Evolutionary conservation across 2,329 filamentous ascomycete species (phyloP).

Genomic region (Chaetothyriales sp.): DNA sequence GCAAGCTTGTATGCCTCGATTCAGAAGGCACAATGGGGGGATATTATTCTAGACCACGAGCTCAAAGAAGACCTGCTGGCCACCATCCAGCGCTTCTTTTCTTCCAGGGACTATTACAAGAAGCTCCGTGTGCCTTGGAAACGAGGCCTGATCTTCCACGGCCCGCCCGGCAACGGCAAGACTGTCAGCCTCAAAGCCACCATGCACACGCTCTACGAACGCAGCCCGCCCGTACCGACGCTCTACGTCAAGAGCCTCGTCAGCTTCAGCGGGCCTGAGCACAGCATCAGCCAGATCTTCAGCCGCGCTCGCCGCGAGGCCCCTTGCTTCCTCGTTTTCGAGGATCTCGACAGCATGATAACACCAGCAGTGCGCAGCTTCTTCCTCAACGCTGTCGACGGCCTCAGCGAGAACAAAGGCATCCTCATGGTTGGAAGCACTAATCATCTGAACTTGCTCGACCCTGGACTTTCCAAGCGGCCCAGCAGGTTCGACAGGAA

Average conservation of each 20-base stretch:
- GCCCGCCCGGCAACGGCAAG: slow-evolving; percentile 30
- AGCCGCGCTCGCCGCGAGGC: slow-evolving; percentile 24
- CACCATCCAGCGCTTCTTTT: slow-evolving; percentile 31
- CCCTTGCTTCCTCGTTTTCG: slow-evolving; percentile 29
- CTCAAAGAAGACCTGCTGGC: slow-evolving; percentile 31
- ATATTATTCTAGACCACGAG: slow-evolving; percentile 33
- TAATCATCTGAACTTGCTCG: slow-evolving; percentile 25
- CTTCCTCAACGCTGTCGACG: slow-evolving; percentile 33
- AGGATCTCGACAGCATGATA: slow-evolving; percentile 30
- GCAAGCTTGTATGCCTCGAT: slow-evolving; percentile 28
- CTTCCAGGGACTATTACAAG: slow-evolving; percentile 26
- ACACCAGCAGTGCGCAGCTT: slow-evolving; percentile 24
- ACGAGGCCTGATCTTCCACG: slow-evolving; percentile 32
- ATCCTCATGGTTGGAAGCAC: slow-evolving; percentile 31
- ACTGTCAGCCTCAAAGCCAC: slow-evolving; percentile 33
- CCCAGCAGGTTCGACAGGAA: slow-evolving; percentile 36
- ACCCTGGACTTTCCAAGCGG: slow-evolving; percentile 32
- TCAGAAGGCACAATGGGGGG: slow-evolving; percentile 30
- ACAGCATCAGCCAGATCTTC: slow-evolving; percentile 23
- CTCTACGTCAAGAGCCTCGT: slow-evolving; percentile 27
- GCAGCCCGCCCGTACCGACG: slow-evolving; percentile 23
- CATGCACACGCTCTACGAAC: slow-evolving; percentile 30
- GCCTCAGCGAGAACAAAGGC: slow-evolving; percentile 28
- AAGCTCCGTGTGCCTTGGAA: slow-evolving; percentile 35
- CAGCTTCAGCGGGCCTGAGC: slow-evolving; percentile 10